These are phyloP conservation scores for Phytophthora crassamura DNA, from an alignment of 352 stramenopile genomes.

Conservation along the genomic window DNA sequence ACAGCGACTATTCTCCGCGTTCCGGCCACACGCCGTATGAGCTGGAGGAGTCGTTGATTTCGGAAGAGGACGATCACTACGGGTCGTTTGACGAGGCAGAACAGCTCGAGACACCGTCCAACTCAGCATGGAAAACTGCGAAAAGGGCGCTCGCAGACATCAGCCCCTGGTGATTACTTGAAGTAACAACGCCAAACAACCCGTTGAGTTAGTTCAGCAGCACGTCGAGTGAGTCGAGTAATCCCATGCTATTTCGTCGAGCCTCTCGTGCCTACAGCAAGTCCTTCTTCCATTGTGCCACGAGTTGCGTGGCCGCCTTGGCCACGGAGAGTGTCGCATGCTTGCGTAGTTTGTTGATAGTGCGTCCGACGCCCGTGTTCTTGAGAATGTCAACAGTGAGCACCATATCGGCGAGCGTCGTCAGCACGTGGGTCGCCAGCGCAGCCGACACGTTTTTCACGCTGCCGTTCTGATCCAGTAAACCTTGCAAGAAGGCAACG, in stretches of 20 bases:
- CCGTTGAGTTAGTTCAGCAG: no score
- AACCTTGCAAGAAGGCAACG: constrained; percentile 70
- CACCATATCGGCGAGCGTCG: constrained; percentile 65
- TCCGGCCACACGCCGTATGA: constrained; percentile 45
- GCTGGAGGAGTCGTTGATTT: constrained; percentile 76
- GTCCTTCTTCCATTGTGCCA: constrained; percentile 89
- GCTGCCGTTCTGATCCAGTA: constrained; percentile 79
- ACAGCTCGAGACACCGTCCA: constrained; percentile 19
- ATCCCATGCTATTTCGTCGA: constrained; percentile 13
- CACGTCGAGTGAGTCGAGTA: neutral
- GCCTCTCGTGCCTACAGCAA: constrained; percentile 55
- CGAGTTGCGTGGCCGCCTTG: constrained; percentile 68
- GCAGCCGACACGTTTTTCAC: constrained; percentile 77
- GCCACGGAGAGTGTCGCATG: constrained; percentile 68
- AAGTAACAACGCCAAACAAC: no score
- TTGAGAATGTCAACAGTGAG: constrained; percentile 89
- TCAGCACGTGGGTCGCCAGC: constrained; percentile 76
- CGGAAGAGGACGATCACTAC: constrained; percentile 73
- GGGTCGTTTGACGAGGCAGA: constrained; percentile 62
- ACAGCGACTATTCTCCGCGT: constrained; percentile 41
- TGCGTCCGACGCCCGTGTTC: constrained; percentile 75
- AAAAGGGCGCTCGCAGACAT: constrained; percentile 71
- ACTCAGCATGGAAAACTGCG: constrained; percentile 52
- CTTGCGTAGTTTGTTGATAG: constrained; percentile 90
- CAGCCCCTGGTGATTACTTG: constrained; percentile 87